These are phyloP conservation scores for Elymus sibiricus DNA, from an alignment of 176 grass and related monocot species.

Conservation along the genomic window DNA sequence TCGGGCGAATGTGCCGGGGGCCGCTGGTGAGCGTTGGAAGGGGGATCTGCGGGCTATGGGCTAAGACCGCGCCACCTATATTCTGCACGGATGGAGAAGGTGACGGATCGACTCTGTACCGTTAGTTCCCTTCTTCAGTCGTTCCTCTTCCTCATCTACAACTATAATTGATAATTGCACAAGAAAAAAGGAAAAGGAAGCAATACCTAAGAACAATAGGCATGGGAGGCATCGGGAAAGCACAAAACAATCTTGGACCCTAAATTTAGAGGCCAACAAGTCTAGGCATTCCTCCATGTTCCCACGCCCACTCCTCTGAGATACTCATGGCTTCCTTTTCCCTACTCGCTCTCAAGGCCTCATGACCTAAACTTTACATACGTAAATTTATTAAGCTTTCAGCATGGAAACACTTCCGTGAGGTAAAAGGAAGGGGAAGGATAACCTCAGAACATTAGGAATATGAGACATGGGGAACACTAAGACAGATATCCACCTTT, in stretches of 20 bases:
- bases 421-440: neutral
- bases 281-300: neutral
- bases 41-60: too few relatives aligned
- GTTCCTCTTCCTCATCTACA: too few relatives aligned
- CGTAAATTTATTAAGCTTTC: neutral
- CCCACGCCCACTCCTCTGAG: neutral
- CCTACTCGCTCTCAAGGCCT: neutral
- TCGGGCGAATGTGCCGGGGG: too few relatives aligned
- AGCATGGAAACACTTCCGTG: neutral
- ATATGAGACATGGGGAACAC: slow-evolving; percentile 22
- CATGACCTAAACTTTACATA: neutral
- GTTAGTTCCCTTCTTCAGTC: too few relatives aligned
- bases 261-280: neutral
- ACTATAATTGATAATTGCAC: too few relatives aligned
- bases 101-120: too few relatives aligned
- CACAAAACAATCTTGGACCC: neutral
- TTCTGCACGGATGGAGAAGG: too few relatives aligned
- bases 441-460: neutral
- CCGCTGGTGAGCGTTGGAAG: too few relatives aligned
- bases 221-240: slow-evolving; percentile 25
- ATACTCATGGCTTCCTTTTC: slow-evolving; percentile 20
- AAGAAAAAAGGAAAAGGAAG: neutral
- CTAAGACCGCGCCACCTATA: too few relatives aligned
- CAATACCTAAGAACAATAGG: slow-evolving; percentile 4
- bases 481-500: neutral